These are phyloP conservation scores for Rosa rugosa DNA, from an alignment of 306 rosid species.

Conservation along the genomic window DNA sequence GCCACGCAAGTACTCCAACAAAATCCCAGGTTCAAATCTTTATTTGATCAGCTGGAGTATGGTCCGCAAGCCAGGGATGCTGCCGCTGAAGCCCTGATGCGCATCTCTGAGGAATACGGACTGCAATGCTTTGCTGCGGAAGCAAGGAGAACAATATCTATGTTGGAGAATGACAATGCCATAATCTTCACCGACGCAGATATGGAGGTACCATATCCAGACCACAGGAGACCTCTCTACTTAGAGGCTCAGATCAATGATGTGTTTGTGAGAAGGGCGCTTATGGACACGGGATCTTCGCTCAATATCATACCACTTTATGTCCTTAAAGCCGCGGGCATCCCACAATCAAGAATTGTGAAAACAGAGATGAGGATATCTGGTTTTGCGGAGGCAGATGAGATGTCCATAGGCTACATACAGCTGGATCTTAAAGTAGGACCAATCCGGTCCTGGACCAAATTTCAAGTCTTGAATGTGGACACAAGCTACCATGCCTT, in stretches of 20 bases:
- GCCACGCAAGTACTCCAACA: not conserved
- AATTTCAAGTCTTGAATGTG: not conserved
- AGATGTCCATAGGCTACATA: not conserved
- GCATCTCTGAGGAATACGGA: not conserved
- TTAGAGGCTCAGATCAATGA: not conserved
- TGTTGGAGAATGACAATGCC: not conserved
- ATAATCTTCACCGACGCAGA: not conserved
- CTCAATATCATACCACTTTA: not conserved
- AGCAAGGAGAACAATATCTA: rapidly evolving
- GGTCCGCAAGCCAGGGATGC: not conserved
- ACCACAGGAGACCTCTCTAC: not conserved
- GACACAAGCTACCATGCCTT: not conserved
- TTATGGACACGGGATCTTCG: not conserved
- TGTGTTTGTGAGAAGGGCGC: not conserved
- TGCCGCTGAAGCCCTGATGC: not conserved
- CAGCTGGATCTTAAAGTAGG: not conserved
- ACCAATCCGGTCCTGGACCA: not conserved
- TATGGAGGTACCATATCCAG: not conserved
- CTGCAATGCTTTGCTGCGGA: not conserved
- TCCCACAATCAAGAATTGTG: not conserved
- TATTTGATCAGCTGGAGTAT: not conserved
- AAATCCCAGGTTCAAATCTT: not conserved
- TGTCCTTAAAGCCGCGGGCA: not conserved
- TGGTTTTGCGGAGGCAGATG: not conserved
- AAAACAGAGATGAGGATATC: not conserved